Conservation (phyloP, 257 asterid species). For the Penstemon davidsonii region DNA sequence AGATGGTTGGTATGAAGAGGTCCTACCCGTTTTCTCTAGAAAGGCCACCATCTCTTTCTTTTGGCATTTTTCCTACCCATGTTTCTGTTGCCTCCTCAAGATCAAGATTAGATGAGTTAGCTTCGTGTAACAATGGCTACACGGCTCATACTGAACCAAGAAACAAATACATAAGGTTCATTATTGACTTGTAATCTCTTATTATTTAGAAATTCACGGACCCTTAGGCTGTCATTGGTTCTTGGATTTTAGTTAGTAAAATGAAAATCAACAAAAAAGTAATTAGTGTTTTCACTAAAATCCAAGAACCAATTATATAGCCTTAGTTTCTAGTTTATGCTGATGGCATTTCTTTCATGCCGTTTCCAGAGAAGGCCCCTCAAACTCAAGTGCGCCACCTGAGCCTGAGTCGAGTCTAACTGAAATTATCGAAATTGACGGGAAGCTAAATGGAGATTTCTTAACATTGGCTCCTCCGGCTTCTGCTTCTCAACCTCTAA, state of each 20-base stretch:
- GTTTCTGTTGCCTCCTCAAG: slow-evolving; percentile 26
- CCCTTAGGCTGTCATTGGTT: not conserved
- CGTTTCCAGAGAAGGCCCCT: slow-evolving; percentile 50
- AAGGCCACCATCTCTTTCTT: slow-evolving; percentile 38
- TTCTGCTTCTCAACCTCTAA: slow-evolving; percentile 33
- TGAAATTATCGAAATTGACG: slow-evolving; percentile 31
- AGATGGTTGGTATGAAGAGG: slow-evolving; percentile 68
- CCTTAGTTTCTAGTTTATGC: slow-evolving; percentile 20
- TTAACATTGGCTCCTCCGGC: slow-evolving; percentile 82
- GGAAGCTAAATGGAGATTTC: slow-evolving; percentile 57
- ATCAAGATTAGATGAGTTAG: slow-evolving; percentile 45
- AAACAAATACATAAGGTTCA: slow-evolving; percentile 42
- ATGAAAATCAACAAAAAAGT: no score
- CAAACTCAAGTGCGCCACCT: slow-evolving; percentile 38
- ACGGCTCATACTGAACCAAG: slow-evolving; percentile 37
- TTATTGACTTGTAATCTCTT: not conserved
- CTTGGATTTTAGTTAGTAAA: no score
- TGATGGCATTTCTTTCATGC: slow-evolving; percentile 10
- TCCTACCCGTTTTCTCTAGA: slow-evolving; percentile 51
- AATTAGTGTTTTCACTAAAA: no score
- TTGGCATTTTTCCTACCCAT: slow-evolving; percentile 28
- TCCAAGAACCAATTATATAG: no score
- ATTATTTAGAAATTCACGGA: not conserved
- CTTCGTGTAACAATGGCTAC: slow-evolving; percentile 42
- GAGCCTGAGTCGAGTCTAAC: slow-evolving; percentile 33